These are phyloP conservation scores for Quercus variabilis DNA, from an alignment of 306 rosid species.

Conservation along the genomic window DNA sequence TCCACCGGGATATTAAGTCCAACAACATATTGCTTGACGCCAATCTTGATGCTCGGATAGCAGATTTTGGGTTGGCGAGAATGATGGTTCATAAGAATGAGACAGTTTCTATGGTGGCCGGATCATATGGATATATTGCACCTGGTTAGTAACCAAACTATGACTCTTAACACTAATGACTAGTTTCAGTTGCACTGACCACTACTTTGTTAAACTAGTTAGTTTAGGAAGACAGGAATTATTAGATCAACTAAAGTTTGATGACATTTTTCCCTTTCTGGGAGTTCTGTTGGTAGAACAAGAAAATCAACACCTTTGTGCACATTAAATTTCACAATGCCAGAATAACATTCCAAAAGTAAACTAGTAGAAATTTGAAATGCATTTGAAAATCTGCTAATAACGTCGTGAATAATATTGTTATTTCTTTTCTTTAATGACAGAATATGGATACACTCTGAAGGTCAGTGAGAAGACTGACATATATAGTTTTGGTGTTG, in stretches of 20 bases:
- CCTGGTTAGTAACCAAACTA: conserved; percentile 52
- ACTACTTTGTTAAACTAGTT: background rate
- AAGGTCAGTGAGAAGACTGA: conserved; percentile 86
- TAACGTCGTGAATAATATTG: background rate
- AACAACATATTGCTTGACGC: conserved; percentile 87
- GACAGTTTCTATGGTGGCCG: conserved; percentile 83
- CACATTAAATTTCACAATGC: background rate
- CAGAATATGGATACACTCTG: conserved; percentile 81
- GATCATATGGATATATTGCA: conserved; percentile 94
- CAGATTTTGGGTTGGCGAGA: conserved; percentile 91
- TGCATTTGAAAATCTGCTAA: background rate
- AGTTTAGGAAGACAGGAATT: background rate
- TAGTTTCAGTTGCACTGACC: background rate
- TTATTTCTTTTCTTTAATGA: conserved; percentile 4
- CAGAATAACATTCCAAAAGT: background rate
- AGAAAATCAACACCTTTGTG: too few species aligned
- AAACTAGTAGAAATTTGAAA: background rate
- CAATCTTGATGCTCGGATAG: conserved; percentile 73
- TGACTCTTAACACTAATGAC: background rate
- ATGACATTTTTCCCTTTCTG: background rate
- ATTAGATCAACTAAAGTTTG: background rate
- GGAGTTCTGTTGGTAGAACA: too few species aligned
- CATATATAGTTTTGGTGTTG: conserved; percentile 79
- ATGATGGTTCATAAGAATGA: conserved; percentile 75
- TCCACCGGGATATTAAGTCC: conserved; percentile 86